These are phyloP conservation scores for Fusarium citri DNA, from an alignment of 2,329 filamentous ascomycete genomes.

Conservation along the genomic window DNA sequence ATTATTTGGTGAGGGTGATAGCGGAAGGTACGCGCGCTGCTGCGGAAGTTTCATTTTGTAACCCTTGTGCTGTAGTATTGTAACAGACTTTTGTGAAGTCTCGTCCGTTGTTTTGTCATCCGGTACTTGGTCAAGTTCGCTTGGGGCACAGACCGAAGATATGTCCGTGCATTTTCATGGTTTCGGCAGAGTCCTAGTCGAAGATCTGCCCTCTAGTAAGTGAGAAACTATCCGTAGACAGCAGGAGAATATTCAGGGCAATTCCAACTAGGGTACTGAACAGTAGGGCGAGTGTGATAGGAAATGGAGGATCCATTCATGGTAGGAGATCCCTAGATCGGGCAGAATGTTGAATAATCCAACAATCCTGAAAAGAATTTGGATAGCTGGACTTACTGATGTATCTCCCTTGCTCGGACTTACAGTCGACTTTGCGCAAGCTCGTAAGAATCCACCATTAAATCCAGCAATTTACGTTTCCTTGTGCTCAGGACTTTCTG, in stretches of 20 bases:
- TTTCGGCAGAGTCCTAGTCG: neutral
- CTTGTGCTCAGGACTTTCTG: neutral
- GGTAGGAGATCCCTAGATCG: neutral
- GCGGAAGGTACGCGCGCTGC: neutral
- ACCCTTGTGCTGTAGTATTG: neutral
- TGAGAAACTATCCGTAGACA: neutral
- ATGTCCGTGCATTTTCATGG: neutral
- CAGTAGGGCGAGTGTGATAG: neutral
- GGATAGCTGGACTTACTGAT: neutral
- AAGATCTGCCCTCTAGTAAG: neutral
- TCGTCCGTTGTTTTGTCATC: neutral
- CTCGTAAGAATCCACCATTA: neutral
- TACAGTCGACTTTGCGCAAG: neutral
- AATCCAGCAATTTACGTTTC: neutral
- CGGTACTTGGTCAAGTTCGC: neutral
- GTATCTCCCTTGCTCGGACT: neutral
- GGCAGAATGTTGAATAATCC: neutral
- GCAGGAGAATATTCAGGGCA: neutral
- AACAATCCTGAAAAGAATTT: neutral
- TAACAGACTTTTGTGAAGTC: neutral
- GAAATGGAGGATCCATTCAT: neutral
- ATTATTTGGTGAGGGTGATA: neutral
- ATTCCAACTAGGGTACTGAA: neutral
- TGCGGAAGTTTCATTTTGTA: neutral
- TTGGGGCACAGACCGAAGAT: neutral